Base-by-base conservation (phyloP, 257 asterid species). In the Fraxinus pennsylvanica region DNA sequence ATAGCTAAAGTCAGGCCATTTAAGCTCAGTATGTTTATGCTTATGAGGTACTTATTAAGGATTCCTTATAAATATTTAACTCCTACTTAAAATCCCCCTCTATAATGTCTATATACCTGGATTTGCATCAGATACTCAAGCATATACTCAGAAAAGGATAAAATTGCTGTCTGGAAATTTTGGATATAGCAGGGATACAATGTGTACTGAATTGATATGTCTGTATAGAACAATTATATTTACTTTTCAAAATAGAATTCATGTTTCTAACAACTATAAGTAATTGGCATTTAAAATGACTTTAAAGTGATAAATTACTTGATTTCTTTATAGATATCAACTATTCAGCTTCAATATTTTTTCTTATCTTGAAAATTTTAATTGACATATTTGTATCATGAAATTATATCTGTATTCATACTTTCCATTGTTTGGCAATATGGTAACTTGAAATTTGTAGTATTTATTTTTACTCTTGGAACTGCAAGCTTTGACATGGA, bases 401-500 rank as follows among this genome's bases (percentile, higher is more conserved):
- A 73, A n/a, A 78, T 71, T 25, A 76, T 38, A 72, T 47, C 41
- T 73, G 21, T 68, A 68, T 78, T 39, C 30, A 43, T 54, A 21
- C 45, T 68, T 73, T 77, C 65, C 17, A 43, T 50, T 81, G 72
- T 52, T 77, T 30, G 71, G 15, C 32, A 71, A 47, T 50, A 29
- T 35, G 38, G 72, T 45, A 65, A 15, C 80, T 32, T 41, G 19
- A 45, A 17, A 4, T 47, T 47, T 47, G 59, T 15, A 47, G n/a
- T 4, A 38, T 29, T 10, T 43, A 2, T 43, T 9, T 30, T 15
- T 27, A 39, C 25, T 63, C 35, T 66, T 68, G 41, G 72, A n/a
- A 71, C 72, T 38, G 71, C 66, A 54, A 57, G 72, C 29, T 70
- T 82, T 80, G 76, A 75, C 70, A 38, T 29, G 59, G 38, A 33